Evolutionary conservation across 257 asterid genomes (phyloP), one percentile per base, ranked within the genome.

Genomic region (Solanum chmielewskii): DNA sequence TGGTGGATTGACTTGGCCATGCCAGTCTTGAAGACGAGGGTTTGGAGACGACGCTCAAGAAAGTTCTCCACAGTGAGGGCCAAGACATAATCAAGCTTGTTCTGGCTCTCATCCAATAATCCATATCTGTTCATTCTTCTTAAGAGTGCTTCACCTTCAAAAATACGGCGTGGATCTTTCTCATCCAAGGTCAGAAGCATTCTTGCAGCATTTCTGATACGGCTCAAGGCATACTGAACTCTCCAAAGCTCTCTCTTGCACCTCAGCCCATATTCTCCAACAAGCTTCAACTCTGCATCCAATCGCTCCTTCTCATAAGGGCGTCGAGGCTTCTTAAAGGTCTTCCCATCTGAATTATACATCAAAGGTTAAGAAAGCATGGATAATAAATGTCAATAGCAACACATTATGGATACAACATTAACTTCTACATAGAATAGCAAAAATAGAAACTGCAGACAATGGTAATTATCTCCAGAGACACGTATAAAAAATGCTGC

Each of bases 1-100:
- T 93, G 96, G 86, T 93, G 96, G 86, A 93, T 93, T 68, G 96
- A 93, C 93, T 93, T 93, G 13, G 96, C 96, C 96, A 93, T 92
- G 56, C 94, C 94, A 1, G 95, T 92, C 90, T 93, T 92, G n/a
- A 93, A 93, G 84, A 92, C 96, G 23, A 91, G 94, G 56, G 94
- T 93, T 75, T 93, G 95, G 73, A 92, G 93, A 66, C 93, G 96
- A 25, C 96, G 94, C 89, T 93, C 96, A 41, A 92, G 95, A 91
- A 92, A 92, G 84, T 93, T 93, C 89, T 93, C 96, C 8, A 93
- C 94, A 71, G 96, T 93, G 75, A 93, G 92, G 60, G 96, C 93
- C 91, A 92, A 90, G 88, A 93, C 94, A 59, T 93, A 92, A 92
- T 93, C 95, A 10, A 93, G 96, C 93, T 93, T 93, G 94, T 90